A percentile compares a stretch with the other conserved stretches of the same genome.
Evolutionary conservation across 257 asterid genomes (phyloP).

Genomic region (Oldenlandia corymbosa): DNA sequence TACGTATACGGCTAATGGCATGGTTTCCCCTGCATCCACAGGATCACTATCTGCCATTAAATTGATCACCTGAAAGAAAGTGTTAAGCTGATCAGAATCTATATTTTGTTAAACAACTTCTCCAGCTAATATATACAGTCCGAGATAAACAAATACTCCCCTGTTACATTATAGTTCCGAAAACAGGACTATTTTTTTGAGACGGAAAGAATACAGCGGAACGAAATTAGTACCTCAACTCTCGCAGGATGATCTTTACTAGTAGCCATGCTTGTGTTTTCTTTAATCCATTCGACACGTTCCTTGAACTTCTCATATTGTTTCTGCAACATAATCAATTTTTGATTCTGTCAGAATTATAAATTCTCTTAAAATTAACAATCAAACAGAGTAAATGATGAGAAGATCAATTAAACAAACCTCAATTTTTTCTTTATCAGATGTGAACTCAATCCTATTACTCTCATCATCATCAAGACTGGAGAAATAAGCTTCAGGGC

Average conservation of each 20-base stretch:
- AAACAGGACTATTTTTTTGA: neutral
- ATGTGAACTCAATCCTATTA: constrained; percentile 21
- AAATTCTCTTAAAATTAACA: neutral
- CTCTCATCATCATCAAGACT: constrained; percentile 5
- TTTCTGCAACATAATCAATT: constrained; percentile 23
- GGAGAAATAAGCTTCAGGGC: constrained; percentile 46
- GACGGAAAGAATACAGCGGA: neutral
- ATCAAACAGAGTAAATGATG: neutral
- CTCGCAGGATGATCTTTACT: constrained; percentile 34
- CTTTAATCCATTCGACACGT: constrained; percentile 23
- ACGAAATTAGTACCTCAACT: constrained; percentile 38
- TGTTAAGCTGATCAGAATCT: no score
- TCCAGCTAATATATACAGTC: no score
- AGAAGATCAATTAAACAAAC: constrained; percentile 10
- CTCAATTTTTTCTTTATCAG: constrained; percentile 32
- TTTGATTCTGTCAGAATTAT: neutral
- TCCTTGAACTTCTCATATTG: constrained; percentile 35
- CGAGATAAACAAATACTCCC: no score
- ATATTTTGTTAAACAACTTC: no score
- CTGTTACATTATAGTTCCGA: no score
- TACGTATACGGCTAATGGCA: constrained; percentile 56
- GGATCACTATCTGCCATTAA: constrained; percentile 14
- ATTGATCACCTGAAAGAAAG: constrained; percentile 40
- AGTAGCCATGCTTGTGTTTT: constrained; percentile 11
- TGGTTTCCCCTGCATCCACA: constrained; percentile 3